Base-by-base conservation (phyloP, 192 early-diverging fungal genomes). In the Rhizoclosmatium sp. region DNA sequence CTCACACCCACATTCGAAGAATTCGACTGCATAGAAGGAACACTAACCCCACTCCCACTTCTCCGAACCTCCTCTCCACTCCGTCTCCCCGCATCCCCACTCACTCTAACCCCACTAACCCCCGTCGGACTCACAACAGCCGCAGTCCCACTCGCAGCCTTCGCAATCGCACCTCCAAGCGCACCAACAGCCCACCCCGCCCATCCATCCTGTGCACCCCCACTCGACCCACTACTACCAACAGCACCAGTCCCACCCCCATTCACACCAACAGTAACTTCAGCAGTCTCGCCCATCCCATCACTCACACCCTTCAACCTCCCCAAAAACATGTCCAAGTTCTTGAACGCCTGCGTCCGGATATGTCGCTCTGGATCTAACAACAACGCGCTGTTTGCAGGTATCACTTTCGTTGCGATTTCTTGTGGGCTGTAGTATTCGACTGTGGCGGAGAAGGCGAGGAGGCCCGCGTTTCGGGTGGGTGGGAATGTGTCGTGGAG, bases 401-500 rank as follows among this genome's bases (percentile, higher is more conserved):
- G 98, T 19, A 99, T 83, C 66, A 97, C 85, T 40, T 88, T 85
- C 10, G 87, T 82, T 10, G 95, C 86, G 41, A 94, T 85, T 64
- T 98, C 98, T 3, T 49, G 66, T 2, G 92, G 84, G 42, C 93
- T 89, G 75, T 92, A 93, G 40, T 84, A 87, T 10, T 94, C 93
- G 39, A 81, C 82, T 0, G 95, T 95, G 5, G 93, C 93, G 83
- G 67, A 73, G 3, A 85, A 42, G 19, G 82, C 96, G 86, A 96
- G 87, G 16, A 97, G 86, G 65, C 93, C 93, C 7, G 98, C 97
- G 44, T 93, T 89, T 10, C 96, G 87, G 2, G 95, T 92, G 59
- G 95, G 95, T 19, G 93, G 90, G 81, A 98, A 98, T 41, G 93
- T 92, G 80, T 99, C 97, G 21, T 92, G 87, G 31, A 98, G 80